phyloP scores from a whole-genome alignment of 2,329 filamentous ascomycete genomes.

The Sphaceloma murrayae region DNA sequence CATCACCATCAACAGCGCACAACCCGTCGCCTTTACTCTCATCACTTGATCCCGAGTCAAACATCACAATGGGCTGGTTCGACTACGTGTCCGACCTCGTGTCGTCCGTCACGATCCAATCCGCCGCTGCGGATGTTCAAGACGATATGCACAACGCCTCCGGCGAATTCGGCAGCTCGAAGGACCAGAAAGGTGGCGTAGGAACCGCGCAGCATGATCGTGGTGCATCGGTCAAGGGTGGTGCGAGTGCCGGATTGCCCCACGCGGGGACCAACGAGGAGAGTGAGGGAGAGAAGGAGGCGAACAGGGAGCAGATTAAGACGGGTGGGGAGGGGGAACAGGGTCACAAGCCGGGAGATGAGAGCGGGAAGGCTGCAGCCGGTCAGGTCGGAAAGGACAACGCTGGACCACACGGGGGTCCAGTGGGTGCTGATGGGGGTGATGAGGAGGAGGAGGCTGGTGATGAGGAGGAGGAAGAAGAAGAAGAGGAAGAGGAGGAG shows the following conservation, averaged over 20 bases:
- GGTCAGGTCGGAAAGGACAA: constrained; percentile 23
- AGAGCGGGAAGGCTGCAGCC: constrained; percentile 22
- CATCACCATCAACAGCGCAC: neutral
- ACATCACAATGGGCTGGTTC: constrained; percentile 49
- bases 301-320: constrained; percentile 35
- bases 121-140: constrained; percentile 52
- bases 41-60: constrained; percentile 18
- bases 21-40: neutral
- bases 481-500: constrained; percentile 62
- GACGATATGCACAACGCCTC: constrained; percentile 41
- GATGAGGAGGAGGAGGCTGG: constrained; percentile 45
- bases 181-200: constrained; percentile 23
- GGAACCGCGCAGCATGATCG: constrained; percentile 26
- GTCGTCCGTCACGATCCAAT: constrained; percentile 54
- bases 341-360: constrained; percentile 24
- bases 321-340: constrained; percentile 23
- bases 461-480: constrained; percentile 50
- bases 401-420: constrained; percentile 24
- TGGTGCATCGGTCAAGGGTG: constrained; percentile 29
- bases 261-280: constrained; percentile 37
- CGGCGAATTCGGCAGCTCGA: constrained; percentile 33
- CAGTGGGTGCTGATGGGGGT: constrained; percentile 28
- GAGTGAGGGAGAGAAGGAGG: constrained; percentile 33
- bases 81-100: constrained; percentile 56
- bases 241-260: constrained; percentile 31